Base-by-base conservation (phyloP, 495 filamentous ascomycete genomes). In the Aspergillus steynii region DNA sequence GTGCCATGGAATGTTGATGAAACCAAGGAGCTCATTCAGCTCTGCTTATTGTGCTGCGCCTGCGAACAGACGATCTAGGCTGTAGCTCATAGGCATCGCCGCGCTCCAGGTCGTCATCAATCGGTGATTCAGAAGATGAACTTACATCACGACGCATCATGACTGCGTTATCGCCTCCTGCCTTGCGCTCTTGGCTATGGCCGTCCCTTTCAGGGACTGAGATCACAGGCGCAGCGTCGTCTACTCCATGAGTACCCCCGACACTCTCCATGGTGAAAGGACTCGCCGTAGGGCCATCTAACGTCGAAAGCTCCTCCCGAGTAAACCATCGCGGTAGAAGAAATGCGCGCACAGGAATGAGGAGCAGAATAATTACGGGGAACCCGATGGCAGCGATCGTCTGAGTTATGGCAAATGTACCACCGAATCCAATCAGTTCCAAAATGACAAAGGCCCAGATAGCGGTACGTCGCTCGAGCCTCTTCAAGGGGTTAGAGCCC, bases 341-440 rank as follows among this genome's bases (percentile, higher is more conserved):
- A 56, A 88, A 80, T 8, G 87, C 87, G 8, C 94, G 78, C 1
- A 90, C 71, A 0, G 93, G 94, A n/a, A 97, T 88, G 15, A 97
- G 74, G 20, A 86, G 66, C 12, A 96, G 68, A 68, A 98, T 96
- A 57, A 97, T 85, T 7, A 97, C 85, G 4, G 94, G 94, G 69
- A 97, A 98, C 2, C 94, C 91, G 47, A 98, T 95, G 15, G 94
- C 94, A 8, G 91, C 94, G 53, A 96, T 91, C 0, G 94, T 97
- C 74, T 97, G 93, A 8, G 92, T 94, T 65, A 97, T 94, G n/a
- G 92, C 93, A 70, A 98, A 95, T 2, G 90, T 96, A 1, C 87
- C 90, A 4, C 80, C 91, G 66, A 98, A 95, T 0, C 90, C 92
- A 32, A 90, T 14, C 5, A 96, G 74, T 72, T 97, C 88, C n/a